Evolutionary conservation across 495 filamentous ascomycete species (phyloP).

Genomic region (Penicillium canescens): DNA sequence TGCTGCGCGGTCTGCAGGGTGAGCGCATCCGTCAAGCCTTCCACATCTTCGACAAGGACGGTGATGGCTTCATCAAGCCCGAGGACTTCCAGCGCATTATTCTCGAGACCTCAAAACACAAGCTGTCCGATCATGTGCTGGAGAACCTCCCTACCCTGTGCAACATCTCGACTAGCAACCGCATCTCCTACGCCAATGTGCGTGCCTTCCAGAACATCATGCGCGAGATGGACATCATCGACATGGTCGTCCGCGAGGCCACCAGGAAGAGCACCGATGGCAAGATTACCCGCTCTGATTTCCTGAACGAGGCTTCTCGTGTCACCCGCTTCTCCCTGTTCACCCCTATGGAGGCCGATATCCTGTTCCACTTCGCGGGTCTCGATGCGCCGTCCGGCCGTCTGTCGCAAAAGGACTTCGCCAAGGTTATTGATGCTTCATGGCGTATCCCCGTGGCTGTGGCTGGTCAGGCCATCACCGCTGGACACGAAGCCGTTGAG

Average conservation of each 20-base stretch:
- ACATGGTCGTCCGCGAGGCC: constrained; percentile 85
- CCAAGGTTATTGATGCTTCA: constrained; percentile 89
- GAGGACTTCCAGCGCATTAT: constrained; percentile 97
- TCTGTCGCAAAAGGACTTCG: constrained; percentile 81
- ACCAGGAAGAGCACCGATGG: constrained; percentile 81
- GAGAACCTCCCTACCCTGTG: constrained; percentile 90
- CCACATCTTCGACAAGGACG: constrained; percentile 84
- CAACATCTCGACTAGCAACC: constrained; percentile 88
- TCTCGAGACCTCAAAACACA: constrained; percentile 87
- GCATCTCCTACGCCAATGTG: constrained; percentile 96
- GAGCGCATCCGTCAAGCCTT: constrained; percentile 96
- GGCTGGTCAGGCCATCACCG: constrained; percentile 35
- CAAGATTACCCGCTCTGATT: constrained; percentile 91
- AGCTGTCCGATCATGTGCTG: constrained; percentile 95
- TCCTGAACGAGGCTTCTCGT: constrained; percentile 89
- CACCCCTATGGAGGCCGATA: constrained; percentile 98
- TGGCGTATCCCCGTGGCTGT: constrained; percentile 68
- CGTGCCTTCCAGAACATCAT: constrained; percentile 97
- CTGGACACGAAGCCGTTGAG: constrained; percentile 44
- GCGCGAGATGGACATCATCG: constrained; percentile 95
- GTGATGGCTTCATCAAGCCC: constrained; percentile 96
- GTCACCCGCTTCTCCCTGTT: constrained; percentile 91
- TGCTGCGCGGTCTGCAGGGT: constrained; percentile 93
- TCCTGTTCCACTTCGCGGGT: constrained; percentile 96
- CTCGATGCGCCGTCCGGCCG: constrained; percentile 84